phyloP scores from a whole-genome alignment of 2,329 filamentous ascomycete species.

The Cadophora luteo-olivacea region DNA sequence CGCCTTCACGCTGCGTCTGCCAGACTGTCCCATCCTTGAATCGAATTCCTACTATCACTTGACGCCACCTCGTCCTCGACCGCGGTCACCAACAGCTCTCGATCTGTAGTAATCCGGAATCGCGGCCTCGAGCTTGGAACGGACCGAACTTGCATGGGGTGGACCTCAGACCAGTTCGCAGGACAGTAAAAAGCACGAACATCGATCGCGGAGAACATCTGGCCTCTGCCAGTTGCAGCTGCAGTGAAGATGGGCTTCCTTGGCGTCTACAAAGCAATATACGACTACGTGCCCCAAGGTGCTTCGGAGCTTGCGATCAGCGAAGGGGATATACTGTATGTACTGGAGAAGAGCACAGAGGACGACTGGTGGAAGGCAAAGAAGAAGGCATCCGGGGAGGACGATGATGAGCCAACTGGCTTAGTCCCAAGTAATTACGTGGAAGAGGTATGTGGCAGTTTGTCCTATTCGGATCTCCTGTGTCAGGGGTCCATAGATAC shows the following conservation, averaged over 20 bases:
- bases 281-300: slow-evolving; percentile 89
- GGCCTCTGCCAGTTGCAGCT: slow-evolving; percentile 24
- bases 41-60: neutral
- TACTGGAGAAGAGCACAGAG: slow-evolving; percentile 72
- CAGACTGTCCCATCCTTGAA: neutral
- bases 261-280: slow-evolving; percentile 87
- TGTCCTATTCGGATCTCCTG: neutral
- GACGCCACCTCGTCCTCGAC: slow-evolving; percentile 6
- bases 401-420: slow-evolving; percentile 46
- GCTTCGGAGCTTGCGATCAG: slow-evolving; percentile 84
- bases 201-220: slow-evolving; percentile 29
- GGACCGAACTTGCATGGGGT: slow-evolving; percentile 40
- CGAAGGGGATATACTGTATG: slow-evolving; percentile 88
- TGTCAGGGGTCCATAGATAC: slow-evolving; percentile 1
- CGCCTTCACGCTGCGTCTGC: neutral
- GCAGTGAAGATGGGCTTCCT: slow-evolving; percentile 78
- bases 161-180: slow-evolving; percentile 35
- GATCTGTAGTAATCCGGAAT: slow-evolving; percentile 21
- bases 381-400: slow-evolving; percentile 50
- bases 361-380: slow-evolving; percentile 81
- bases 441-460: slow-evolving; percentile 74
- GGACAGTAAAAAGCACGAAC: slow-evolving; percentile 35
- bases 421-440: slow-evolving; percentile 91
- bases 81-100: slow-evolving; percentile 9
- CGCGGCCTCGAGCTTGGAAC: slow-evolving; percentile 37